Evolutionary conservation across 345 rosid species (phyloP), one percentile per base, ranked within the genome.

Genomic region (Noccaea bulbosa): DNA sequence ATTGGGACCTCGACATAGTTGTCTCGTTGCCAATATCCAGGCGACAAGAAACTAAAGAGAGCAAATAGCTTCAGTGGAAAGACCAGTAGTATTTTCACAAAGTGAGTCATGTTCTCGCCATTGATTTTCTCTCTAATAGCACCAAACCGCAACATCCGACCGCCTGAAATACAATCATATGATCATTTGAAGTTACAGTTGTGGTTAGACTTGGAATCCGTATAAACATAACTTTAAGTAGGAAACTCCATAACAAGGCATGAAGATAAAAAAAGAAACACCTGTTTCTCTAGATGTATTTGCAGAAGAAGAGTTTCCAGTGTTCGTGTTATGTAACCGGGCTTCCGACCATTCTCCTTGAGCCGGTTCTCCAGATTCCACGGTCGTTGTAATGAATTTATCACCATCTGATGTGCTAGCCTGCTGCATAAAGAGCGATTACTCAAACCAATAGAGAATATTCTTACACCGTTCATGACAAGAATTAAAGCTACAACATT

Each of bases 11-110:
- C 65, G n/a, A 84, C 51, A 62, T 34, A 15, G 73, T 78, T 84
- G 67, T 77, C 85, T 74, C 78, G 84, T 81, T 87, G 85, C 92
- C 81, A 76, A 70, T 81, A 66, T 65, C 77, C 77, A 49, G 70
- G 53, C 20, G 51, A 77, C 7, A 84, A 34, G 72, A 79, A 43
- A 55, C 70, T 75, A 49, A 81, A 70, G 51, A 84, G 41, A 22
- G 82, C 75, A 72, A 81, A 70, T 43, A 90, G 65, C 81, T 73
- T 85, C 73, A 70, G 77, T 57, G 86, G 12, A 20, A 87, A 81
- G 2, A 80, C 72, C 62, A 86, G 33, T 52, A 89, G 35, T 65
- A 65, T 55, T 65, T 73, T 80, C 61, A 73, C 74, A 53, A 64
- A 44, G 39, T 51, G 6, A 35, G 79, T 47, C 11, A 85, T 63